Conservation (phyloP, 225 moss, liverwort and hornwort genomes). For the Sphagnum tenellum region DNA sequence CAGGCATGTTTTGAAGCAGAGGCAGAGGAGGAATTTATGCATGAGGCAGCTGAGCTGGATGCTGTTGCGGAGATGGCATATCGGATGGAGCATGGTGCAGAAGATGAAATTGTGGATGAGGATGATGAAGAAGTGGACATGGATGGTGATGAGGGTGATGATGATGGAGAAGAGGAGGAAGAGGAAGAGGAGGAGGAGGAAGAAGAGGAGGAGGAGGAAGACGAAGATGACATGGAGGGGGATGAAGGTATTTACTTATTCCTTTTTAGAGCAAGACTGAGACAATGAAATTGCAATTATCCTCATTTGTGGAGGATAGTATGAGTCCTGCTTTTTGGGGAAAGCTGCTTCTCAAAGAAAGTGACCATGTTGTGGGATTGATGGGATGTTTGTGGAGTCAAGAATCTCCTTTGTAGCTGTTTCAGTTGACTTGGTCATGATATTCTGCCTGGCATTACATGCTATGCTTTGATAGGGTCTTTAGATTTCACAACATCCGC, state of each 20-base stretch:
- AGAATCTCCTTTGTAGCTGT: too few relatives aligned
- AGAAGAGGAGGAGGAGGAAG: constrained; percentile 62
- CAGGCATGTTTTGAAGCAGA: constrained; percentile 68
- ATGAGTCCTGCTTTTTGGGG: too few relatives aligned
- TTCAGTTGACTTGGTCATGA: too few relatives aligned
- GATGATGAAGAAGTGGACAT: constrained; percentile 82
- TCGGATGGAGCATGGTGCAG: constrained; percentile 88
- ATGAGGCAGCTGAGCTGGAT: constrained; percentile 85
- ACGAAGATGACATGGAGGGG: constrained; percentile 91
- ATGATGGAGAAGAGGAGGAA: constrained; percentile 76
- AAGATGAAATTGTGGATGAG: constrained; percentile 77
- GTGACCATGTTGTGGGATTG: too few relatives aligned
- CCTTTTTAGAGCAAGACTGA: too few relatives aligned
- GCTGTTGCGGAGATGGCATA: constrained; percentile 97
- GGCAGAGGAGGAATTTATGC: constrained; percentile 86
- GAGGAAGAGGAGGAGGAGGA: constrained; percentile 63
- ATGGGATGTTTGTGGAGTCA: too few relatives aligned
- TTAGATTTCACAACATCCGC: too few relatives aligned
- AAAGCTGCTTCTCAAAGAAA: too few relatives aligned
- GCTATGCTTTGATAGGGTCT: too few relatives aligned
- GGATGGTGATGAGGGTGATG: constrained; percentile 63
- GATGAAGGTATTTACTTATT: constrained; percentile 38
- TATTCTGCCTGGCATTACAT: too few relatives aligned
- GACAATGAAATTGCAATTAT: too few relatives aligned
- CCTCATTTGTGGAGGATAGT: too few relatives aligned